Evolutionary conservation across 768 basidiomycete species (phyloP).

Genomic region (Boletus rubescentipes): DNA sequence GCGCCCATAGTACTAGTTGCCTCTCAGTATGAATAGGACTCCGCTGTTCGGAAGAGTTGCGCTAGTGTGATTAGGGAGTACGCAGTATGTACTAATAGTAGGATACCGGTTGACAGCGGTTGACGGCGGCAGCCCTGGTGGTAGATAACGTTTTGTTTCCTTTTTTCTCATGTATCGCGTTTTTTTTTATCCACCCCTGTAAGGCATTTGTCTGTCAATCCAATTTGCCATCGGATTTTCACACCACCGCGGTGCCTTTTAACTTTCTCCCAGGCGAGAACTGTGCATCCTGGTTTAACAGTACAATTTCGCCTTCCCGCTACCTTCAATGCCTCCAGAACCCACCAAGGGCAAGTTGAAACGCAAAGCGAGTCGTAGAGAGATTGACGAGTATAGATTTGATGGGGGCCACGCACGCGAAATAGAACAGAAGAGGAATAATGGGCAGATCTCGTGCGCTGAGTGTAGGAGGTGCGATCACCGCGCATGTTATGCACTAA

Average conservation of each 20-base stretch:
- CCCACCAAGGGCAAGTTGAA: slow-evolving; percentile 50
- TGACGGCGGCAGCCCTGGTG: slow-evolving; percentile 10
- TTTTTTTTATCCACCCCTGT: slow-evolving; percentile 6
- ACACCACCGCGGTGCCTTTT: slow-evolving; percentile 27
- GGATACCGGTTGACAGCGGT: neutral
- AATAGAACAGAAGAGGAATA: slow-evolving; percentile 70
- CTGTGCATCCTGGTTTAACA: slow-evolving; percentile 12
- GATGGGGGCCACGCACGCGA: slow-evolving; percentile 60
- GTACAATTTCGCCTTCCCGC: slow-evolving; percentile 5
- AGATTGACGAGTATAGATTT: slow-evolving; percentile 49
- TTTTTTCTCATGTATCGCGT: neutral
- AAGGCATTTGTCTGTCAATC: slow-evolving; percentile 8
- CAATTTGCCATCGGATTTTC: slow-evolving; percentile 25
- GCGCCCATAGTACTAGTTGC: too few relatives aligned
- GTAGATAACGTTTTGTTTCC: slow-evolving; percentile 1
- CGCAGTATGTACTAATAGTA: too few relatives aligned
- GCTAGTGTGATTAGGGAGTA: neutral
- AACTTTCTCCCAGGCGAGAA: slow-evolving; percentile 24
- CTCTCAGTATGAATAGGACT: neutral
- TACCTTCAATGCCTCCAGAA: slow-evolving; percentile 52
- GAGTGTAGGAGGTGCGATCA: slow-evolving; percentile 78
- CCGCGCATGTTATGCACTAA: slow-evolving; percentile 35
- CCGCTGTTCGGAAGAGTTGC: neutral
- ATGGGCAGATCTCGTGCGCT: slow-evolving; percentile 76
- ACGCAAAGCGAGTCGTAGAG: slow-evolving; percentile 48